A percentile compares a stretch with the other conserved stretches of the same genome.
Evolutionary conservation across 2,329 filamentous ascomycete species (phyloP).

Genomic region (Cytospora chrysosperma): DNA sequence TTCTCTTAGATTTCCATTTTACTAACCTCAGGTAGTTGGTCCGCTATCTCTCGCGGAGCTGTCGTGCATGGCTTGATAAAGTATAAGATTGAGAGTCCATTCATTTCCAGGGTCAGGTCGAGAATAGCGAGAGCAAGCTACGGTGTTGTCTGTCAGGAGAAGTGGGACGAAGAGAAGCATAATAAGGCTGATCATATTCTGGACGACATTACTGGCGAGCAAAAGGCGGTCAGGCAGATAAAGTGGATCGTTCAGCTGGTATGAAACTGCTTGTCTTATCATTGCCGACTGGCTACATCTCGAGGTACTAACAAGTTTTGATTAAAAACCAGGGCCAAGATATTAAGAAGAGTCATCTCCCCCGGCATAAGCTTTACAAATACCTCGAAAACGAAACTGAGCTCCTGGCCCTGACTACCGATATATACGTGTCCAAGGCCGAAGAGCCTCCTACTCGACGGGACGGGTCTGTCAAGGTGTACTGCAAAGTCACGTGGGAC

Average conservation of each 20-base stretch:
- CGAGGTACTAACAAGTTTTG: neutral
- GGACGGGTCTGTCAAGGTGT: constrained; percentile 2
- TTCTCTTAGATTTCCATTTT: fast-evolving
- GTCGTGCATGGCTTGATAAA: constrained; percentile 22
- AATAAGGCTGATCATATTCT: constrained; percentile 9
- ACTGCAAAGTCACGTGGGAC: constrained; percentile 23
- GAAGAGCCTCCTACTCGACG: neutral
- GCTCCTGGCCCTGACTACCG: neutral
- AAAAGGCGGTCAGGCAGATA: constrained; percentile 22
- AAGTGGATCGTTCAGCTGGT: constrained; percentile 25
- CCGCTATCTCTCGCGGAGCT: constrained; percentile 27
- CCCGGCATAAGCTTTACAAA: neutral
- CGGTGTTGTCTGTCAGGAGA: constrained; percentile 1
- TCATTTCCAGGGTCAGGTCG: constrained; percentile 10
- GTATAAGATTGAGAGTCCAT: neutral
- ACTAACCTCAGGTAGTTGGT: constrained; percentile 22
- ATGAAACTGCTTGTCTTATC: neutral
- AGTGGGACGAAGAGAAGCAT: constrained; percentile 13
- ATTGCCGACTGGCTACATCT: neutral
- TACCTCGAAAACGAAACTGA: neutral
- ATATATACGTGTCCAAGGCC: constrained; percentile 6
- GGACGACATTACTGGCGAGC: neutral
- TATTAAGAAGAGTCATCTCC: neutral
- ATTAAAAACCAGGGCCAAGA: constrained; percentile 5
- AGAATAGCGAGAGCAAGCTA: constrained; percentile 25